Base-by-base conservation (phyloP, 2,329 filamentous ascomycete genomes). In the Zymoseptoria passerinii region DNA sequence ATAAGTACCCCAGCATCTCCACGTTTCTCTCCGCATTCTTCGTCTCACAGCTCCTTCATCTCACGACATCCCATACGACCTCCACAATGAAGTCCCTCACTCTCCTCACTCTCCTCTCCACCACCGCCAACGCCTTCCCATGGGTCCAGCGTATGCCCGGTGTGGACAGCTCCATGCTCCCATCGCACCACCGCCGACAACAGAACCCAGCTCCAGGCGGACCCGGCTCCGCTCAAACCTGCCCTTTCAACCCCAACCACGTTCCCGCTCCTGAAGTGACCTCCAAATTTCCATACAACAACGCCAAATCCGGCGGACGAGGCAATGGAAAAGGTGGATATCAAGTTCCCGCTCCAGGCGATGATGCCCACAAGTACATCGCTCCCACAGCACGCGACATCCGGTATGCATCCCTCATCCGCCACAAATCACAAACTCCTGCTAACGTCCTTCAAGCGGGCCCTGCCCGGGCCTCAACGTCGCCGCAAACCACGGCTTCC, bases 311-410 rank as follows among this genome's bases (percentile, higher is more conserved):
- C 55, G 76, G 76, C 50, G 28, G 67, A 8, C 71, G 69, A n/a
- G 76, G 77, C 3, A 75, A 70, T 8, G 73, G 72, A 4, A 68
- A 66, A 23, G 76, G 77, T 55, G 76, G 76, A 2, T 76, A 75
- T 60, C 69, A 74, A 55, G 77, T 79, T 0, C 77, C 77, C 29
- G 76, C 73, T 19, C 65, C 67, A 48, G 73, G 73, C n/a, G 75
- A 77, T 55, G 68, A 63, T 35, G 74, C 73, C 1, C 69, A 75
- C 64, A 53, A 67, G 53, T 77, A 73, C 54, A 61, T 69, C 16
- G 69, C 74, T 10, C 74, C 75, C 4, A 68, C 65, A 1, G 56
- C 66, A 3, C 64, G 65, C 18, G 76, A 78, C 58, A 75, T 78
- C 53, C 73, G 74, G 35, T 40, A 40, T 16, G 9, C 13, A 13